Evolutionary conservation across 2,329 filamentous ascomycete genomes (phyloP).

Genomic region (Penicillium aurantiogriseum): DNA sequence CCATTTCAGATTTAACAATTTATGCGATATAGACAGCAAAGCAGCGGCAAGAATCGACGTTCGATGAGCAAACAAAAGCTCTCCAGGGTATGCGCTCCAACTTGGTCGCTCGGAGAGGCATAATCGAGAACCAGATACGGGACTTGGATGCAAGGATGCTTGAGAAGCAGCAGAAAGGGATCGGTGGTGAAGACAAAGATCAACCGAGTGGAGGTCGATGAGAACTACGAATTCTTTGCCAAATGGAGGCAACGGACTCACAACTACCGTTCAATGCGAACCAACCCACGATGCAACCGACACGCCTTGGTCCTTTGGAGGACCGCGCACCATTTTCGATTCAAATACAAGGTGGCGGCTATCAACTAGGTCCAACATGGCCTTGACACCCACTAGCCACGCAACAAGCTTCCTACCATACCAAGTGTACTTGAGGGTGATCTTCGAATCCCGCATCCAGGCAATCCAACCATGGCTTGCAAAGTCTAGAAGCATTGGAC

Average conservation of each 20-base stretch:
- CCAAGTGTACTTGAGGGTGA: neutral
- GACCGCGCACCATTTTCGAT: neutral
- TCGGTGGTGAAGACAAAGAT: constrained; percentile 30
- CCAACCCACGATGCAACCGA: neutral
- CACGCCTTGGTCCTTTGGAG: neutral
- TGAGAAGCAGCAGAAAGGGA: constrained; percentile 40
- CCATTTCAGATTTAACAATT: neutral
- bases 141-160: constrained; percentile 46
- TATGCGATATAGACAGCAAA: constrained; percentile 42
- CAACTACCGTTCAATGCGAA: neutral
- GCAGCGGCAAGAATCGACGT: constrained; percentile 50
- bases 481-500: neutral
- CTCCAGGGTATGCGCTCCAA: constrained; percentile 52
- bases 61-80: constrained; percentile 55
- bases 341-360: neutral
- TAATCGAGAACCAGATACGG: constrained; percentile 58
- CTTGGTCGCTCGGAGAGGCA: constrained; percentile 51
- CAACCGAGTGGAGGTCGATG: constrained; percentile 18
- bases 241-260: neutral
- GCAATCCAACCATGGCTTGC: neutral
- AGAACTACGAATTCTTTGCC: neutral
- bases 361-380: neutral
- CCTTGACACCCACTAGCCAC: neutral
- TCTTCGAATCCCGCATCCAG: neutral
- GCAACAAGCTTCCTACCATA: neutral